Base-by-base conservation (phyloP, 2,329 filamentous ascomycete species). In the Penicillium sp. region DNA sequence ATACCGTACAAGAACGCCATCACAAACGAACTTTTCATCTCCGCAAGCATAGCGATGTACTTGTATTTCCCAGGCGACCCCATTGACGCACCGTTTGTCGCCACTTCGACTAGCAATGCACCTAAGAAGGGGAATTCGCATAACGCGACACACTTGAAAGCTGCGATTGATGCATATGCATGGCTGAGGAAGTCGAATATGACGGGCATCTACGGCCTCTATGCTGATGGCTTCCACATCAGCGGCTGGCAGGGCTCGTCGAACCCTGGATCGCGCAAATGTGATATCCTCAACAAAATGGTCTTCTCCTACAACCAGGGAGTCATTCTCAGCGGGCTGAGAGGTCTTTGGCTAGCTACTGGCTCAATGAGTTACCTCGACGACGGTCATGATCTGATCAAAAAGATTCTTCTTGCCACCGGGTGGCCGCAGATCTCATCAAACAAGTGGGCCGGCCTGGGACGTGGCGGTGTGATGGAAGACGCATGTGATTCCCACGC, bases 241-340 rank as follows among this genome's bases (percentile, higher is more conserved):
- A 82, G 79, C 13, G 83, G 83, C 23, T 88, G 80, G 74, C 68
- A 73, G 29, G 74, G 76, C 24, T 81, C 84, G 51, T 74, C 76
- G 6, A 80, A 80, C 53, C 80, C 79, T 24, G 84, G 85, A 45
- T 90, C 88, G 51, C 85, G 83, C 0, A 79, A 83, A 57, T 96
- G 93, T 70, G 89, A 96, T 67, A 70, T 83, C 45, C 83, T 91
- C 45, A 89, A 96, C 70, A 85, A 92, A 61, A 93, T 91, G 85
- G 87, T 96, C 8, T 96, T 92, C 72, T 95, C 91, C 0, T 96
- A 97, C 76, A 97, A 97, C 73, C 93, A 97, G 71, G 93, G 92
- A 21, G 90, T 96, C 4, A 66, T 97, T 1, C 81, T 96, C 21
- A 91, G 89, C 4, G 92, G 90, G 12, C 83, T 90, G 50, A 83